These are phyloP conservation scores for Chimonanthus praecox DNA, from an alignment of 164 flowering plant species.

Conservation along the genomic window DNA sequence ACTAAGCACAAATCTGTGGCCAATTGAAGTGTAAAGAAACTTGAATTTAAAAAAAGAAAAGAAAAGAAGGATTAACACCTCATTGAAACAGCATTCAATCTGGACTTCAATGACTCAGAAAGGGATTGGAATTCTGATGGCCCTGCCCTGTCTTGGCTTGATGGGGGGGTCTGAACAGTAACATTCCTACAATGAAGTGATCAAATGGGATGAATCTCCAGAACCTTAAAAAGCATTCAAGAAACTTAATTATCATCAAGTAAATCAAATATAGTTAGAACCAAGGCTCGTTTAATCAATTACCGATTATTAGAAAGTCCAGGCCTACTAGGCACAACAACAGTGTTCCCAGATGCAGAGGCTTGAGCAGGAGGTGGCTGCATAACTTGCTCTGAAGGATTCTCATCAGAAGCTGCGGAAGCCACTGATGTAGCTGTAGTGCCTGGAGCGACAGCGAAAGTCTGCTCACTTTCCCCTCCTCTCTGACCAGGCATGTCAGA, in stretches of 20 bases:
- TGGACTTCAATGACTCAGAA: conserved; percentile 72
- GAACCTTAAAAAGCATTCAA: not conserved
- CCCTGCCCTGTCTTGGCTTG: conserved; percentile 61
- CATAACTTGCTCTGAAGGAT: conserved; percentile 21
- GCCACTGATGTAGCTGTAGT: conserved; percentile 29
- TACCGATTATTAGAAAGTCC: conserved; percentile 37
- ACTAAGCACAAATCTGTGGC: too few species aligned
- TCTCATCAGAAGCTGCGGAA: conserved; percentile 25
- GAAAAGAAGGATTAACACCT: conserved; percentile 29
- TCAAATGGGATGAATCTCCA: not conserved
- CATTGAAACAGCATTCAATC: conserved; percentile 59
- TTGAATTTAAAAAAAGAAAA: too few species aligned
- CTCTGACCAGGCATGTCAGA: conserved; percentile 31
- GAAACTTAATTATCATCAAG: not conserved
- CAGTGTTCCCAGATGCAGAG: conserved; percentile 39
- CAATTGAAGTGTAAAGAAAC: not conserved
- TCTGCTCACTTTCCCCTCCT: conserved; percentile 35
- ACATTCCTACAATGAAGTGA: conserved; percentile 24
- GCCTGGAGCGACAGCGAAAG: conserved; percentile 20
- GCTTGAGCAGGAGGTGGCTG: conserved; percentile 28
- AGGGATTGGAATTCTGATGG: conserved; percentile 81
- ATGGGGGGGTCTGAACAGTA: conserved; percentile 40
- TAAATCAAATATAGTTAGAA: not conserved
- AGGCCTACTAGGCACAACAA: conserved; percentile 18
- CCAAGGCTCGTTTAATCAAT: conserved; percentile 3